Evolutionary conservation across 169 alveolate species (phyloP).

Genomic region (Babesia ovis): DNA sequence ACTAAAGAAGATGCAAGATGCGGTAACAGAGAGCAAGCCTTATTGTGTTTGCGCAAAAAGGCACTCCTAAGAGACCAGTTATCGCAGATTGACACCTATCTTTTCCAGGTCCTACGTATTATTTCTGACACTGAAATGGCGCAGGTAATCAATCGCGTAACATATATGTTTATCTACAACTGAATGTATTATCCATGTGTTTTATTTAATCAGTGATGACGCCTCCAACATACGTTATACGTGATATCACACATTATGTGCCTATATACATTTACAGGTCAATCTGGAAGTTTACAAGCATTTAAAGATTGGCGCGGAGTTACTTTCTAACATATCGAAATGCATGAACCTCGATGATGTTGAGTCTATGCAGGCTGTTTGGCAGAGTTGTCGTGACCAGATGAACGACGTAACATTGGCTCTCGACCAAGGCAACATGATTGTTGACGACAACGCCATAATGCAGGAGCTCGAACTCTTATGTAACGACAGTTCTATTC

Average conservation of each 20-base stretch:
- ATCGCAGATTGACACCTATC: constrained; percentile 22
- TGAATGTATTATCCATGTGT: no score
- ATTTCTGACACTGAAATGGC: constrained; percentile 65
- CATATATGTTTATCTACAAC: no score
- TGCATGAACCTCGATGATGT: constrained; percentile 28
- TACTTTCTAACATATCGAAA: constrained; percentile 16
- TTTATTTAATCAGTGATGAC: no score
- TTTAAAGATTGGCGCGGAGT: constrained; percentile 43
- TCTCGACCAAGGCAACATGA: background rate
- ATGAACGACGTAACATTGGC: constrained; percentile 10
- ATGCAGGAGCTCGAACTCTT: constrained; percentile 53
- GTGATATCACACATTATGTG: background rate
- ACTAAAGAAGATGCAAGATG: background rate
- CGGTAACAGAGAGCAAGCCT: constrained; percentile 26
- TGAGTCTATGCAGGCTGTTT: constrained; percentile 20
- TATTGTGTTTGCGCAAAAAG: constrained; percentile 37
- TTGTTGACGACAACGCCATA: constrained; percentile 22
- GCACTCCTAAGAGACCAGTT: constrained; percentile 46
- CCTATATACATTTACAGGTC: constrained; percentile 45
- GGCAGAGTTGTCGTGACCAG: constrained; percentile 24
- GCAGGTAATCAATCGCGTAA: constrained; percentile 34
- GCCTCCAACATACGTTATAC: background rate
- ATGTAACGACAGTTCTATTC: background rate
- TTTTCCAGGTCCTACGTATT: constrained; percentile 26
- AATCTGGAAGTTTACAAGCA: constrained; percentile 33